A percentile compares a stretch with the other conserved stretches of the same genome.
phyloP scores from a whole-genome alignment of 148 eudicot species.

The Polygonum maritimum region DNA sequence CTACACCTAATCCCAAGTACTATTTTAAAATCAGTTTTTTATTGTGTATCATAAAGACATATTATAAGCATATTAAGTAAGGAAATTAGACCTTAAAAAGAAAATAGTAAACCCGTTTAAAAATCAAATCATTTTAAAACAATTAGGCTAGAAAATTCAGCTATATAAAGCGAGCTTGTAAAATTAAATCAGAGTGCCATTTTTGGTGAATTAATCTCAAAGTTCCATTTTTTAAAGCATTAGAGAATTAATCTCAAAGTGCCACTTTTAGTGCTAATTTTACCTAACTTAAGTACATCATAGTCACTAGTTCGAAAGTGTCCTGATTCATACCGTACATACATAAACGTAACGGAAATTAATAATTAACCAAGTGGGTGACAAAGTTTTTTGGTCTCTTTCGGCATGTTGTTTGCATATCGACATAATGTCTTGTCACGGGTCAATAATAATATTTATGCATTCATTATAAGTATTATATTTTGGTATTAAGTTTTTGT shows the following conservation, averaged over 20 bases:
- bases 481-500: background rate
- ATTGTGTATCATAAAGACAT: too few species aligned
- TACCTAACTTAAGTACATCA: background rate
- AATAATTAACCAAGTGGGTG: background rate
- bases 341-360: background rate
- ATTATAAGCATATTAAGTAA: too few species aligned
- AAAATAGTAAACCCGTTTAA: too few species aligned
- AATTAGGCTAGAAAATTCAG: too few species aligned
- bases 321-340: background rate
- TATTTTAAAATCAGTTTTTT: too few species aligned
- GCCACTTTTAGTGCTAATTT: background rate
- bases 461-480: background rate
- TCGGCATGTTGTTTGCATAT: background rate
- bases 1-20: too few species aligned
- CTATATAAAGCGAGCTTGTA: too few species aligned
- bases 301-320: background rate
- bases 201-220: too few species aligned
- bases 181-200: too few species aligned
- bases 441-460: background rate
- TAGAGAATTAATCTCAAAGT: background rate
- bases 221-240: background rate
- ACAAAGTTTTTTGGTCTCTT: background rate
- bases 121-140: too few species aligned
- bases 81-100: too few species aligned
- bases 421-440: background rate